These are phyloP conservation scores for Peniophora sp. DNA, from an alignment of 1,284 basidiomycete species.

Conservation along the genomic window DNA sequence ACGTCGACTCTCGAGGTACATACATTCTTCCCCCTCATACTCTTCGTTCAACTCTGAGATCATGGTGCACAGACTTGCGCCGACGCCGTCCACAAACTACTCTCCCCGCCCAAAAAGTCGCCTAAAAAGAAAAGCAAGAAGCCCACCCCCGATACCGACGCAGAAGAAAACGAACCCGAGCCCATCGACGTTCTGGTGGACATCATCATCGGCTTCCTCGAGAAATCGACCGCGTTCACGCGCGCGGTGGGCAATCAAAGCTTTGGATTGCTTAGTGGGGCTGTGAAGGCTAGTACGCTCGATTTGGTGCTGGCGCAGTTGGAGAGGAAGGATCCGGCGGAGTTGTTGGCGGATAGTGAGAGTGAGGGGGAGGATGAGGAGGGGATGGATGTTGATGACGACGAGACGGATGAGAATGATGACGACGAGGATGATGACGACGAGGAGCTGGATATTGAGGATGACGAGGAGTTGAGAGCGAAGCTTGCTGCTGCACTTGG, in stretches of 20 bases:
- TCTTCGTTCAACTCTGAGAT: slow-evolving; percentile 2
- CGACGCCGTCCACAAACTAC: slow-evolving; percentile 44
- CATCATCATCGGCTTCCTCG: slow-evolving; percentile 81
- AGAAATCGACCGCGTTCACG: slow-evolving; percentile 79
- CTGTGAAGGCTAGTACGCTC: slow-evolving; percentile 69
- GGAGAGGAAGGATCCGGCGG: slow-evolving; percentile 58
- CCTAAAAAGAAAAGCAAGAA: slow-evolving; percentile 38
- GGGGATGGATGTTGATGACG: slow-evolving; percentile 33
- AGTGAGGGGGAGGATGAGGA: slow-evolving; percentile 30
- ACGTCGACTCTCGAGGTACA: slow-evolving; percentile 51
- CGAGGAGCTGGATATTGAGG: slow-evolving; percentile 36
- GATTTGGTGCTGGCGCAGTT: slow-evolving; percentile 88
- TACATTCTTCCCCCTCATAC: slow-evolving; percentile 4
- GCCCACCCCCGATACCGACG: slow-evolving; percentile 30
- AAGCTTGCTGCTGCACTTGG: slow-evolving; percentile 76
- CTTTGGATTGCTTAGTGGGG: slow-evolving; percentile 69
- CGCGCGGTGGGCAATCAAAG: slow-evolving; percentile 77
- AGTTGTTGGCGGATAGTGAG: slow-evolving; percentile 37
- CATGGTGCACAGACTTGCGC: slow-evolving; percentile 41
- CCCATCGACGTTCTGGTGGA: slow-evolving; percentile 86
- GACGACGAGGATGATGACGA: slow-evolving; percentile 34
- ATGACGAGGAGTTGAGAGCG: slow-evolving; percentile 63
- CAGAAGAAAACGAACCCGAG: slow-evolving; percentile 33
- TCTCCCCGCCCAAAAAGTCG: slow-evolving; percentile 20
- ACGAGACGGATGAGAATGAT: slow-evolving; percentile 25